Evolutionary conservation across 139 green algal genomes (phyloP), one percentile per base, ranked within the genome.

Genomic region (Limnomonas spitsbergensis): DNA sequence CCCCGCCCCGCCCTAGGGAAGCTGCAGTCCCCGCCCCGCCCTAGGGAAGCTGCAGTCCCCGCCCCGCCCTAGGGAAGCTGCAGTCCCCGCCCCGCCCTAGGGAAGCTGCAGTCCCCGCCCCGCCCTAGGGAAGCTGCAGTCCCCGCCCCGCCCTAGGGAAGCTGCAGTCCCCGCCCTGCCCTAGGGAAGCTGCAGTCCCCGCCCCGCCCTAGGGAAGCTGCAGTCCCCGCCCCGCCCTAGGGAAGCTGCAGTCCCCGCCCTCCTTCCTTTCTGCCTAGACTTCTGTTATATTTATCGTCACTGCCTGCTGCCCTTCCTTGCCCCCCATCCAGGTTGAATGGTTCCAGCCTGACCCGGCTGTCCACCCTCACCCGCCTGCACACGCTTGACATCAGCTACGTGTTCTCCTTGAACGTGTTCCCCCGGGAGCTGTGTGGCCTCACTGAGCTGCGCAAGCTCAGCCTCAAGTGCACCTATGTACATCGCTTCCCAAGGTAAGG

Each of bases 381-480:
- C 14, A 61, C 47, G 14, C 47, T 61, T 14, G 47, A 61, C 47
- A 61, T 61, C 47, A 61, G 47, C 47, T 61, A 61, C 20, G 47
- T 61, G 14, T 61, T 61, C 47, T 61, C 47, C 14, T 29, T 61
- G 47, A 61, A 61, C 20, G 47, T 61, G 47, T 61, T 61, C 47
- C 47, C 47, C 20, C 14, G 14, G 47, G 47, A 61, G 47, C 20
- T 61, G 20, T 61, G 47, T 20, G 20, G 47, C 47, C 47, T 61
- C 14, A 61, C 47, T 61, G 47, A 61, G 14, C 47, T 61, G 14
- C 14, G 14, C 14, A 14, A 61, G 47, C 47, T 61, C 20, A 20
- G 47, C 47, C 47, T 61, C 14, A 61, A 61, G 47, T 61, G 47
- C 47, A 61, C 47, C 20, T 61, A 61, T 61, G 47, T 61, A 29